These are phyloP conservation scores for Melastoma malabathricum DNA, from an alignment of 345 rosid species.

Conservation along the genomic window DNA sequence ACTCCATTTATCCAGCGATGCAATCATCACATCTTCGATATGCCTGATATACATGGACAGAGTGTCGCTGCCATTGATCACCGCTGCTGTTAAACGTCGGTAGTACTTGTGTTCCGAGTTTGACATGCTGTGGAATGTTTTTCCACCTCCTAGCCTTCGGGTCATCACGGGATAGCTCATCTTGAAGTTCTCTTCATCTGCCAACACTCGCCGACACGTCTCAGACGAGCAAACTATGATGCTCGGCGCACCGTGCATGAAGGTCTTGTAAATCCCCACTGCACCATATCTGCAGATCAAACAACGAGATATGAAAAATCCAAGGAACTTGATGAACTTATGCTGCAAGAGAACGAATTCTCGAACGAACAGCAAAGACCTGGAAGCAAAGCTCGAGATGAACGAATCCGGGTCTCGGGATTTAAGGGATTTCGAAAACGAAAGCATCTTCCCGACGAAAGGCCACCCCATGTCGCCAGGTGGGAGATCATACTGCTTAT, in stretches of 20 bases:
- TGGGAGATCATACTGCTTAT: no score
- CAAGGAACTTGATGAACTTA: no score
- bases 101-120: slow-evolving; percentile 44
- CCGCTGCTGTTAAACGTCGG: slow-evolving; percentile 37
- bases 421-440: slow-evolving; percentile 22
- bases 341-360: no score
- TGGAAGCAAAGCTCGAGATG: slow-evolving; percentile 10
- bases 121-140: slow-evolving; percentile 26
- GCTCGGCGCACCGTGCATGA: slow-evolving; percentile 27
- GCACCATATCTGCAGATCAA: slow-evolving; percentile 18
- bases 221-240: slow-evolving; percentile 25
- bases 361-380: slow-evolving; percentile 6
- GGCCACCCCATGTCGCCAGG: no score
- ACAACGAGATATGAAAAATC: not conserved
- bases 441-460: not conserved
- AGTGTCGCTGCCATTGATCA: slow-evolving; percentile 42
- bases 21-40: slow-evolving; percentile 22
- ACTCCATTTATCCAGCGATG: slow-evolving; percentile 21
- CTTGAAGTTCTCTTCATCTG: slow-evolving; percentile 21
- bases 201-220: slow-evolving; percentile 18
- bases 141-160: slow-evolving; percentile 16
- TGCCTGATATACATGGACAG: slow-evolving; percentile 25
- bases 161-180: slow-evolving; percentile 25
- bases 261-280: slow-evolving; percentile 20
- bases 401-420: slow-evolving; percentile 28